phyloP scores from a whole-genome alignment of 768 basidiomycete genomes.

The Leccinum pellstonianum region DNA sequence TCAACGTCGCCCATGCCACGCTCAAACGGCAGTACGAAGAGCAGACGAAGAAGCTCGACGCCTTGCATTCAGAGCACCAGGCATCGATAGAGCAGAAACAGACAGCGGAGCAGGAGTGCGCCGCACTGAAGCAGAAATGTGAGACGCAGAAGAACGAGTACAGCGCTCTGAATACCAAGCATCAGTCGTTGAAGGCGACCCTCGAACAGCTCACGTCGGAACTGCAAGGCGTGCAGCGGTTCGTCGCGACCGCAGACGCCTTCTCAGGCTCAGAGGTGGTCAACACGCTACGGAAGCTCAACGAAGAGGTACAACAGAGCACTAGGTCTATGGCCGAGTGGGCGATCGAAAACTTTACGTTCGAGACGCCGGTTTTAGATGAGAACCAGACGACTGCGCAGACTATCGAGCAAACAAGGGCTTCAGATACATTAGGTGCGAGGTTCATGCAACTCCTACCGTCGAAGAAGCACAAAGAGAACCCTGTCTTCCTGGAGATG shows the following conservation, averaged over 20 bases:
- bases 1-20: conserved; percentile 9
- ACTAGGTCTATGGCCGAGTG: conserved; percentile 45
- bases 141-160: conserved; percentile 19
- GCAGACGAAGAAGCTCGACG: conserved; percentile 10
- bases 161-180: conserved; percentile 5
- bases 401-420: conserved; percentile 12
- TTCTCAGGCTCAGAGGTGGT: conserved; percentile 46
- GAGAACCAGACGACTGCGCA: background rate
- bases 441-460: conserved; percentile 21
- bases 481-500: conserved; percentile 34
- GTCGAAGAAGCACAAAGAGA: conserved; percentile 23
- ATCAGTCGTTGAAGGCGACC: conserved; percentile 20
- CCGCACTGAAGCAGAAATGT: conserved; percentile 8
- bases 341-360: conserved; percentile 38
- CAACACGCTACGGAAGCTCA: conserved; percentile 40
- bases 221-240: conserved; percentile 42
- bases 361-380: conserved; percentile 13
- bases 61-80: background rate
- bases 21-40: conserved; percentile 21
- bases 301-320: conserved; percentile 45
- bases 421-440: conserved; percentile 11
- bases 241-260: conserved; percentile 40
- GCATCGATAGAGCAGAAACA: conserved; percentile 5
- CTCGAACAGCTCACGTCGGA: conserved; percentile 42
- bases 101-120: conserved; percentile 1